phyloP scores from a whole-genome alignment of 306 rosid genomes.

The Quercus glauca region DNA sequence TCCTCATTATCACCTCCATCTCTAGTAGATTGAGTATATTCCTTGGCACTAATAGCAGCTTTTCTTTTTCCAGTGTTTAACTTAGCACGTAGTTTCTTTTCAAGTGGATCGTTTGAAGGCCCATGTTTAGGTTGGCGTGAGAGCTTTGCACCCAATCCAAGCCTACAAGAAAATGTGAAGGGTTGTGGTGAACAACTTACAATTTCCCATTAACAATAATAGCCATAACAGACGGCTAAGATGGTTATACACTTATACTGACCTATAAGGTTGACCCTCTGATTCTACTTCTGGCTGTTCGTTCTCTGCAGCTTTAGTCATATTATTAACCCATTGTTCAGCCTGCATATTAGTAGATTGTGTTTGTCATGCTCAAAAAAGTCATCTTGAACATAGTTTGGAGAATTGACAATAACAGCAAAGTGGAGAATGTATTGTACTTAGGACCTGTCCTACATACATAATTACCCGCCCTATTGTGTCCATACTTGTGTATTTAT shows the following conservation, averaged over 20 bases:
- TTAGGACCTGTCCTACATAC: not conserved
- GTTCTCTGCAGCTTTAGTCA: constrained; percentile 53
- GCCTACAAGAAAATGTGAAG: constrained; percentile 40
- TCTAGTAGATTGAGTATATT: constrained; percentile 23
- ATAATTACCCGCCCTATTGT: not conserved
- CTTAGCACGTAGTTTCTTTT: constrained; percentile 56
- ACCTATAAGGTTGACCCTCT: constrained; percentile 61
- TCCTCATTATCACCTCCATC: constrained; percentile 34
- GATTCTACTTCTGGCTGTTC: constrained; percentile 34
- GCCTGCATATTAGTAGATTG: constrained; percentile 51
- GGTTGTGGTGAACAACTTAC: not conserved
- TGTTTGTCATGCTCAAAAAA: not conserved
- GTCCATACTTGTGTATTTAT: not conserved
- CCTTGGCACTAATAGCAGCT: constrained; percentile 48
- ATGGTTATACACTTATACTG: constrained; percentile 6
- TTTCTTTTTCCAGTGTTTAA: constrained; percentile 51
- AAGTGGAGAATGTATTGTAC: not conserved
- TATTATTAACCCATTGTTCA: constrained; percentile 63
- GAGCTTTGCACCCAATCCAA: constrained; percentile 84
- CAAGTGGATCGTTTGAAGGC: constrained; percentile 69
- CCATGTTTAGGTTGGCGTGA: constrained; percentile 44
- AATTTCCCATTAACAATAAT: not conserved
- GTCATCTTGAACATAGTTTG: not conserved
- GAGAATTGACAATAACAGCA: not conserved
- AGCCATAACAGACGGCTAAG: not conserved